phyloP scores from a whole-genome alignment of 139 green algal species.

The Chlorella sp. region DNA sequence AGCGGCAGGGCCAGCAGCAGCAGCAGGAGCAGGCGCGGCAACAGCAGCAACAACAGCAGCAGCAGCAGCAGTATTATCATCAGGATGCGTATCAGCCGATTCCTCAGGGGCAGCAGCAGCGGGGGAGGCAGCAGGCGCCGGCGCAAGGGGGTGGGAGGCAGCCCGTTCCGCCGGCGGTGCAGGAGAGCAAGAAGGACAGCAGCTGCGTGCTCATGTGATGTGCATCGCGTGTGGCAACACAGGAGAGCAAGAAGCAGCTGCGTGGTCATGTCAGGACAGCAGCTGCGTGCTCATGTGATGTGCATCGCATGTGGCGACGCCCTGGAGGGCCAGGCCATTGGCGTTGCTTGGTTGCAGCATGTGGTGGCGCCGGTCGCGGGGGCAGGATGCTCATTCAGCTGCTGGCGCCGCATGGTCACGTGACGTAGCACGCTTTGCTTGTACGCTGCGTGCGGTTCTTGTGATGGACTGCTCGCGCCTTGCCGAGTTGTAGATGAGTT shows the following conservation, averaged over 20 bases:
- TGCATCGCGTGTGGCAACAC: not conserved
- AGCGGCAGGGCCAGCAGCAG: not conserved
- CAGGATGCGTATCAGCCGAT: not conserved
- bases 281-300: constrained; percentile 1
- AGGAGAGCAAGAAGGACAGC: not conserved
- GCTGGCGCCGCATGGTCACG: too few species aligned
- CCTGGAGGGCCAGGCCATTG: too few species aligned
- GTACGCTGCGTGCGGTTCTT: too few species aligned
- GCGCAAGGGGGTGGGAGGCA: not conserved
- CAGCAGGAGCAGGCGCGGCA: not conserved
- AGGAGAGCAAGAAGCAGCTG: not conserved
- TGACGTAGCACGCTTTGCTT: too few species aligned
- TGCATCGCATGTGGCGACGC: not conserved
- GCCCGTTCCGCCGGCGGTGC: not conserved
- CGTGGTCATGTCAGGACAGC: too few species aligned
- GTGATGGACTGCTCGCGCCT: too few species aligned
- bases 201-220: constrained; percentile 1
- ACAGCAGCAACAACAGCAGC: not conserved
- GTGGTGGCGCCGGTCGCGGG: too few species aligned
- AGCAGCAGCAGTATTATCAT: not conserved
- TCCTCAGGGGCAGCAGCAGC: not conserved
- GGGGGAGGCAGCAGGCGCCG: not conserved
- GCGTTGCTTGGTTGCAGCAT: too few species aligned
- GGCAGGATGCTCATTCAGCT: too few species aligned
- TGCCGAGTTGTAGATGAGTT: too few species aligned